phyloP scores from a whole-genome alignment of 2,329 filamentous ascomycete species.

The Pseudocercospora cruenta region DNA sequence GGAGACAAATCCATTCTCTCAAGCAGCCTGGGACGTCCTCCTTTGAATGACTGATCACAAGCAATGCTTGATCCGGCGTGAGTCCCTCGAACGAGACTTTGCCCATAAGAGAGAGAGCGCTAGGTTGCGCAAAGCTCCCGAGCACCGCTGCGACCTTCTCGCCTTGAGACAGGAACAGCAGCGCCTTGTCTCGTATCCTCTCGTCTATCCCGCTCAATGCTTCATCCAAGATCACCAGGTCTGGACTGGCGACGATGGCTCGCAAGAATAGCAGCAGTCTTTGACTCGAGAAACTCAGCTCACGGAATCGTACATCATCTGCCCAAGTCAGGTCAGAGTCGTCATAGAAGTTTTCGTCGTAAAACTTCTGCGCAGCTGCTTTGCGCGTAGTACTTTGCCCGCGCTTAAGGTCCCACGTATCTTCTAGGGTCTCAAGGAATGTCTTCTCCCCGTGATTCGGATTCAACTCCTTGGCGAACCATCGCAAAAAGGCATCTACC shows the following conservation, averaged over 20 bases:
- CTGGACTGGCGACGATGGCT: constrained; percentile 49
- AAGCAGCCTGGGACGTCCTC: constrained; percentile 88
- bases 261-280: constrained; percentile 79
- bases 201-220: constrained; percentile 57
- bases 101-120: constrained; percentile 45
- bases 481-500: constrained; percentile 71
- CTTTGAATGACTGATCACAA: constrained; percentile 89
- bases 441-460: constrained; percentile 44
- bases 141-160: constrained; percentile 33
- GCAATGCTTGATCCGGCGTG: constrained; percentile 72
- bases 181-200: constrained; percentile 78
- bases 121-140: constrained; percentile 19
- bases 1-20: constrained; percentile 82
- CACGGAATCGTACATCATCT: constrained; percentile 68
- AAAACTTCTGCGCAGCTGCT: constrained; percentile 8
- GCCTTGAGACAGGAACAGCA: constrained; percentile 70
- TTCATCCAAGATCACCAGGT: constrained; percentile 56
- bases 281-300: constrained; percentile 79
- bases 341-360: constrained; percentile 26
- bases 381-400: not conserved
- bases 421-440: constrained; percentile 14
- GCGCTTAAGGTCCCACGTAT: not conserved
- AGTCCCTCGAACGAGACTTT: constrained; percentile 64
- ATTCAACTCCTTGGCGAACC: constrained; percentile 80
- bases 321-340: constrained; percentile 63